Percentiles rank a stretch among this genome's conserved stretches.
Conservation (phyloP, 306 rosid species). For the Casuarina equisetifolia region DNA sequence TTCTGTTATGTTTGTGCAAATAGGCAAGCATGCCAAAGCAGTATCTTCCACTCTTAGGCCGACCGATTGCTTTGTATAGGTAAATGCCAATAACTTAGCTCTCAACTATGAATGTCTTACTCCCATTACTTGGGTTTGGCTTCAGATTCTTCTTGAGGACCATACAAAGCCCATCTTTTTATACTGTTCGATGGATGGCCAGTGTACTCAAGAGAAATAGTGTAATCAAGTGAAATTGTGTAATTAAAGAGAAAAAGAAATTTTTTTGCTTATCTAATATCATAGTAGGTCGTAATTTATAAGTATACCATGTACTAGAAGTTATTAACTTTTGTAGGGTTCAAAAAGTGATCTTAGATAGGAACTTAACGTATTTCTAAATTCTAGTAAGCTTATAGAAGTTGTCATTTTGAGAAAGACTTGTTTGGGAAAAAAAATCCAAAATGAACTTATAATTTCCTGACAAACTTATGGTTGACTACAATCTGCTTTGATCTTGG, state of each 20-base stretch:
- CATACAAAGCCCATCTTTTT: background rate
- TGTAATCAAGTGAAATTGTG: background rate
- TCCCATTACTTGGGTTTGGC: background rate
- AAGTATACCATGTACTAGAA: background rate
- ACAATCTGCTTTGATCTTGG: background rate
- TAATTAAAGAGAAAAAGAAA: background rate
- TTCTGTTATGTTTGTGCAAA: constrained; percentile 30
- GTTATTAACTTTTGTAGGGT: background rate
- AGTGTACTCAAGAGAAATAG: background rate
- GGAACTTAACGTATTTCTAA: background rate
- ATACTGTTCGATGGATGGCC: background rate
- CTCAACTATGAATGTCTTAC: constrained; percentile 14
- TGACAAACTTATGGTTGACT: background rate
- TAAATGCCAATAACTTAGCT: constrained; percentile 28
- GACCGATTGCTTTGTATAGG: constrained; percentile 90
- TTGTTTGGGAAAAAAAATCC: background rate
- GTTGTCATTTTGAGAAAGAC: background rate
- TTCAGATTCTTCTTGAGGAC: constrained; percentile 6
- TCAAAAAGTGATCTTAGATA: background rate
- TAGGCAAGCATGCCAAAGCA: constrained; percentile 96
- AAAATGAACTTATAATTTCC: background rate
- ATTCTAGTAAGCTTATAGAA: background rate
- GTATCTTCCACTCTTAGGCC: constrained; percentile 91
- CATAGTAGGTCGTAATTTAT: background rate
- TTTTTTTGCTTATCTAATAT: background rate